These are phyloP conservation scores for Cylindrotheca fusiformis DNA, from an alignment of 108 stramenopile species.

Conservation along the genomic window DNA sequence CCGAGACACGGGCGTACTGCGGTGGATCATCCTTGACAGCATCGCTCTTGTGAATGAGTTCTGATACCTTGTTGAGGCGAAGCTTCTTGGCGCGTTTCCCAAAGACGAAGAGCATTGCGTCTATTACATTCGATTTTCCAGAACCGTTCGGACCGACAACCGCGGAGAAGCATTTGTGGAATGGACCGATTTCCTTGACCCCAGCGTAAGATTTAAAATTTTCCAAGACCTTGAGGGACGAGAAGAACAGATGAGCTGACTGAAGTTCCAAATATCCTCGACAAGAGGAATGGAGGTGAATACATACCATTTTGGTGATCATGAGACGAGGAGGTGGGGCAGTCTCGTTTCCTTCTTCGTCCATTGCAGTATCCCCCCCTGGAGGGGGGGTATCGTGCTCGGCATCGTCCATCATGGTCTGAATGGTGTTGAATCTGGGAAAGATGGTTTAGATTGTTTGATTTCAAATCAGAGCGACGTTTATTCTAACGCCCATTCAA, in stretches of 20 bases:
- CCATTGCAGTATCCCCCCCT: not conserved
- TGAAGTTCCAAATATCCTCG: not conserved
- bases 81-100: conserved; percentile 98
- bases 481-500: too few relatives aligned
- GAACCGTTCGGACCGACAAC: conserved; percentile 96
- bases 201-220: conserved; percentile 99
- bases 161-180: conserved; percentile 93
- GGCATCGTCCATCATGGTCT: not conserved
- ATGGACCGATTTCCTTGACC: conserved; percentile 80
- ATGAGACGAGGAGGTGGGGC: conserved; percentile 73
- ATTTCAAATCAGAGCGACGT: too few relatives aligned
- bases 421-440: too few relatives aligned
- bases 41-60: conserved; percentile 92
- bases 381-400: not conserved
- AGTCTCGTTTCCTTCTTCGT: not conserved
- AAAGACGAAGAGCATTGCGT: conserved; percentile 99
- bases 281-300: not conserved
- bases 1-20: conserved; percentile 84
- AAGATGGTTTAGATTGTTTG: too few relatives aligned
- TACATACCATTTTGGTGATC: conserved; percentile 91
- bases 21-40: conserved; percentile 58
- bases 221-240: conserved; percentile 72
- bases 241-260: not conserved
- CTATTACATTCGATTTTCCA: conserved; percentile 98
- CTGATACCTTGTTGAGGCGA: conserved; percentile 94